These are phyloP conservation scores for Pouteria glomerata DNA, from an alignment of 148 eudicot genomes.

Conservation along the genomic window DNA sequence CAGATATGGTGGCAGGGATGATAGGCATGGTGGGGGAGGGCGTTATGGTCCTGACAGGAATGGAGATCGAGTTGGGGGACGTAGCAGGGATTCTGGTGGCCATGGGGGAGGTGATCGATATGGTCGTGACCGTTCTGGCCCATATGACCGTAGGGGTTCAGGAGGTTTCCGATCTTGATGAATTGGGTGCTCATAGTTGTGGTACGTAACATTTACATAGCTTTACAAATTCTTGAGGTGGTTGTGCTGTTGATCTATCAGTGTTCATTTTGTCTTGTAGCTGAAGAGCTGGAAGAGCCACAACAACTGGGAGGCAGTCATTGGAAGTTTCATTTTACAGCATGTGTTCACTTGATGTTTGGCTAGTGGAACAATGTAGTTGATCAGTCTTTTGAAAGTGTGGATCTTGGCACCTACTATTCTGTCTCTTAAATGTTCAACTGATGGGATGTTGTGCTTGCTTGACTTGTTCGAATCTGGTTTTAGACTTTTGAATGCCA, in stretches of 20 bases:
- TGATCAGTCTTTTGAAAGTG: conserved; percentile 39
- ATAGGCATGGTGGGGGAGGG: conserved; percentile 51
- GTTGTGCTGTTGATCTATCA: not conserved
- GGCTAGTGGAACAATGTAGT: conserved; percentile 22
- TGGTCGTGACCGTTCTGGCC: conserved; percentile 90
- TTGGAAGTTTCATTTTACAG: not conserved
- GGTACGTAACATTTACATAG: not conserved
- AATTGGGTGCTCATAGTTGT: conserved; percentile 3
- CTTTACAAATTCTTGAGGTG: not conserved
- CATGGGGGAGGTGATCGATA: conserved; percentile 71
- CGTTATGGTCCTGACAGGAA: conserved; percentile 72
- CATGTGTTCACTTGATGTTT: conserved; percentile 12
- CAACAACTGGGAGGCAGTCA: conserved; percentile 6
- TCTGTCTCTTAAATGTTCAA: conserved; percentile 41
- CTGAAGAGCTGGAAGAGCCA: conserved; percentile 34
- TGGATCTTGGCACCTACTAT: conserved; percentile 46
- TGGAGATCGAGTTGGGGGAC: conserved; percentile 66
- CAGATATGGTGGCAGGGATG: too few species aligned
- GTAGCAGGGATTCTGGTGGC: conserved; percentile 65
- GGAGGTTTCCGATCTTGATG: conserved; percentile 47
- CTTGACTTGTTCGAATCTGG: conserved; percentile 41
- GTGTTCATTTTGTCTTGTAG: conserved; percentile 32
- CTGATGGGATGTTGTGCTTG: too few species aligned
- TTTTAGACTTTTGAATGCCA: conserved; percentile 47
- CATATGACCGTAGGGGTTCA: conserved; percentile 64